phyloP scores from a whole-genome alignment of 306 rosid genomes.

The Corylus americana region DNA sequence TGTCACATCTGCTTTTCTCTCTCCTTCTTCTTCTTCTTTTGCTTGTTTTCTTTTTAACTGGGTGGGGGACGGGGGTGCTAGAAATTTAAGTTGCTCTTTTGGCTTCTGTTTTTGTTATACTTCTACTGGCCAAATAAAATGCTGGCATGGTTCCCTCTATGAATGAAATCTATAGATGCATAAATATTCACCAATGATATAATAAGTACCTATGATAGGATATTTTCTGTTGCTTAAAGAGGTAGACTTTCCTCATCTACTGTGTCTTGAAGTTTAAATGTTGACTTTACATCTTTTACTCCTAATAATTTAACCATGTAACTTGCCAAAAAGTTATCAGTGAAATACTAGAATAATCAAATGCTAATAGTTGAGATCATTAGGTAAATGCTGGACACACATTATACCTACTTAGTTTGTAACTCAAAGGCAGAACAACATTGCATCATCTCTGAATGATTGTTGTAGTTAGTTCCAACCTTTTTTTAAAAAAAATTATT shows the following conservation, averaged over 20 bases:
- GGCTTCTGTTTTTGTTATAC: background rate
- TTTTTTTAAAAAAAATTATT: background rate
- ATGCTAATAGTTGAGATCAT: background rate
- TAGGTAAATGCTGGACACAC: background rate
- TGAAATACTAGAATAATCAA: background rate
- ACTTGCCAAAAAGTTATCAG: background rate
- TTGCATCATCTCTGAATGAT: background rate
- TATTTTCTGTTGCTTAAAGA: slow-evolving; percentile 7
- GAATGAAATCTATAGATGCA: slow-evolving; percentile 6
- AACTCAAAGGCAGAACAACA: background rate
- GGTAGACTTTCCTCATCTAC: background rate
- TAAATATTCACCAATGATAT: background rate
- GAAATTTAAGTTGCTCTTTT: background rate
- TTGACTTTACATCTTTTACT: background rate
- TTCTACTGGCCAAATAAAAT: background rate
- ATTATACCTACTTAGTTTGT: background rate
- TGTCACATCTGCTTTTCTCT: background rate
- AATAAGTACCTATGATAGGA: background rate
- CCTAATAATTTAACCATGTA: background rate
- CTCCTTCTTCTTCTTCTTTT: background rate
- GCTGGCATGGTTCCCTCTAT: slow-evolving; percentile 9
- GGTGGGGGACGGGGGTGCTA: too few species aligned
- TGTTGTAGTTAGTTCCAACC: background rate
- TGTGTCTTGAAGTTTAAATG: background rate
- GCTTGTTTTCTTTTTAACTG: too few species aligned